phyloP scores from a whole-genome alignment of 2,329 filamentous ascomycete species.

The Sordariomycetes sp. region DNA sequence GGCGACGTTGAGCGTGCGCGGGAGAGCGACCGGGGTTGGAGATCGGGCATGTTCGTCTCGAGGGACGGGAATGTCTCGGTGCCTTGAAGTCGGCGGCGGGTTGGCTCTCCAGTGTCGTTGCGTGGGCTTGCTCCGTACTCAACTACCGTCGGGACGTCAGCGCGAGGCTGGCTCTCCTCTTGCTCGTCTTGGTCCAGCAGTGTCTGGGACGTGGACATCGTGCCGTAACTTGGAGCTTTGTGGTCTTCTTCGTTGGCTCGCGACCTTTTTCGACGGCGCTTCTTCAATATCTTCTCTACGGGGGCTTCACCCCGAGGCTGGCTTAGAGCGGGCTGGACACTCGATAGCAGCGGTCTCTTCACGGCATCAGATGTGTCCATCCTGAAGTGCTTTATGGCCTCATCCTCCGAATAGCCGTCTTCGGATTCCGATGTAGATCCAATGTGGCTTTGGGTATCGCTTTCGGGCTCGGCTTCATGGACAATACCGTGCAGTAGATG shows the following conservation, averaged over 20 bases:
- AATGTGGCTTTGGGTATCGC: background rate
- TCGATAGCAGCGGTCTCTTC: background rate
- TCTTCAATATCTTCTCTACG: background rate
- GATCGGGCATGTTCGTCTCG: too few species aligned
- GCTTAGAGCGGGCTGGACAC: background rate
- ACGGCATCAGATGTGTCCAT: background rate
- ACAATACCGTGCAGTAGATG: slow-evolving; percentile 56
- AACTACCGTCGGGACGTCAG: slow-evolving; percentile 10
- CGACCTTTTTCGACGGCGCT: too few species aligned
- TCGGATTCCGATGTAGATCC: slow-evolving; percentile 21
- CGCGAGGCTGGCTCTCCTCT: background rate
- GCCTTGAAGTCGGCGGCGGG: background rate
- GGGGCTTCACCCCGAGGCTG: background rate
- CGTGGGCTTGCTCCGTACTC: slow-evolving; percentile 11
- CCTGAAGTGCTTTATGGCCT: too few species aligned
- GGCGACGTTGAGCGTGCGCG: too few species aligned
- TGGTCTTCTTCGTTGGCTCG: too few species aligned
- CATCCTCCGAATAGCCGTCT: slow-evolving; percentile 17
- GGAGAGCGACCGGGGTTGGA: too few species aligned
- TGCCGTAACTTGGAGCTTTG: slow-evolving; percentile 19
- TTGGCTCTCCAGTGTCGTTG: slow-evolving; percentile 1
- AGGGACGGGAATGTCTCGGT: slow-evolving; percentile 10
- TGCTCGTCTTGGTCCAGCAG: slow-evolving; percentile 1
- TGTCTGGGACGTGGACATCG: slow-evolving; percentile 17
- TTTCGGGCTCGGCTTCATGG: slow-evolving; percentile 19